Evolutionary conservation across 2,329 filamentous ascomycete genomes (phyloP).

Genomic region (Aspergillus ruber): DNA sequence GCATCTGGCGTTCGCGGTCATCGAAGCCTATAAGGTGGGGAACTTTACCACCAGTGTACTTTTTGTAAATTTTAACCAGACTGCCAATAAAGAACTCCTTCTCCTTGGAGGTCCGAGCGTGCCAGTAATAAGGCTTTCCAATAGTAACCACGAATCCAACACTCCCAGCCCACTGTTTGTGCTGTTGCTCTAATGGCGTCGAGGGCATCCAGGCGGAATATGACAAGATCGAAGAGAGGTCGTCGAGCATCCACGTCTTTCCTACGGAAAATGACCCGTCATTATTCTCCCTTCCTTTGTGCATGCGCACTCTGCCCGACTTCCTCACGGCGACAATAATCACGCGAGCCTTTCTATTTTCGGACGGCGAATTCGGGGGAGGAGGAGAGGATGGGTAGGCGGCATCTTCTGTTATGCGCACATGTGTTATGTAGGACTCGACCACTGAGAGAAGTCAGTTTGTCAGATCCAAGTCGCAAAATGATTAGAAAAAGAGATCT

Average conservation of each 20-base stretch:
- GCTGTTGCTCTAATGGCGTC: slow-evolving; percentile 55
- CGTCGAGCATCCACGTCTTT: slow-evolving; percentile 96
- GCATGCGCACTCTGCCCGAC: slow-evolving; percentile 86
- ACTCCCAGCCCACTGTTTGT: slow-evolving; percentile 70
- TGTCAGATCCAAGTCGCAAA: not conserved
- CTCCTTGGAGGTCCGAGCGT: slow-evolving; percentile 86
- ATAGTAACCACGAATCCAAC: slow-evolving; percentile 83
- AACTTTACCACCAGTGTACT: slow-evolving; percentile 82
- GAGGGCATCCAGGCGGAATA: slow-evolving; percentile 59
- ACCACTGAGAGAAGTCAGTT: slow-evolving; percentile 48
- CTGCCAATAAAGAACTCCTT: slow-evolving; percentile 99
- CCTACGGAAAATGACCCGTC: slow-evolving; percentile 95
- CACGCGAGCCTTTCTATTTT: slow-evolving; percentile 78
- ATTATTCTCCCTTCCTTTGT: slow-evolving; percentile 92
- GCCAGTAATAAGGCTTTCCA: slow-evolving; percentile 95
- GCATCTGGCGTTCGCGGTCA: slow-evolving; percentile 65
- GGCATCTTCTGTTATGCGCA: slow-evolving; percentile 81
- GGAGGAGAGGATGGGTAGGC: slow-evolving; percentile 76
- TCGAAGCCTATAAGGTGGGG: slow-evolving; percentile 81
- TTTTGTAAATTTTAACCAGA: slow-evolving; percentile 90
- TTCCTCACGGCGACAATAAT: slow-evolving; percentile 92
- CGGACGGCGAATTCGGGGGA: slow-evolving; percentile 65
- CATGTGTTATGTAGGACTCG: slow-evolving; percentile 97
- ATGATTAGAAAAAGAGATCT: not conserved
- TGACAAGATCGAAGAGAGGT: slow-evolving; percentile 75